Evolutionary conservation across 768 basidiomycete species (phyloP).

Genomic region (Phaeotremella skinneri): DNA sequence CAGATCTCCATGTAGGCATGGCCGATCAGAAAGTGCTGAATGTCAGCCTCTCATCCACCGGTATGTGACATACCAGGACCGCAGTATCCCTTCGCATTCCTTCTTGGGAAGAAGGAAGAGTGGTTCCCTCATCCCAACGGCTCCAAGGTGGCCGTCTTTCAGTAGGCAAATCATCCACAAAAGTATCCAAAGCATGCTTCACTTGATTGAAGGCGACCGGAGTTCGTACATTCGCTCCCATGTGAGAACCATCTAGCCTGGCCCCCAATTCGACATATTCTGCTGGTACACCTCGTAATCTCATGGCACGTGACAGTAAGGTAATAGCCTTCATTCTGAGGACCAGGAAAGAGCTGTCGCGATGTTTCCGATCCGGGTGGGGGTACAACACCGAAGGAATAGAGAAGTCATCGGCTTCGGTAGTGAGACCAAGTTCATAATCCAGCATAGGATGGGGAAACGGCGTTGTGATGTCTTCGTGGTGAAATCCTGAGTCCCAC

Average conservation of each 20-base stretch:
- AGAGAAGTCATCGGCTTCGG: neutral
- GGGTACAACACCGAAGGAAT: neutral
- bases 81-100: constrained; percentile 2
- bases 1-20: constrained; percentile 14
- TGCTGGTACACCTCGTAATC: neutral
- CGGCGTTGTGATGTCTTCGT: constrained; percentile 27
- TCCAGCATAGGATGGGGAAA: constrained; percentile 20
- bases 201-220: constrained; percentile 9
- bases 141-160: constrained; percentile 10
- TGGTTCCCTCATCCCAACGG: constrained; percentile 15
- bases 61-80: constrained; percentile 13
- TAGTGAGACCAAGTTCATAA: constrained; percentile 13
- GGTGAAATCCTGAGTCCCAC: constrained; percentile 24
- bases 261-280: neutral
- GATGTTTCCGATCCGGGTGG: neutral
- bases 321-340: constrained; percentile 7
- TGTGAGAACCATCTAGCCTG: neutral
- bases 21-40: constrained; percentile 18
- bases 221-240: neutral
- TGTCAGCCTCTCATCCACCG: neutral
- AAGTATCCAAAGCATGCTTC: constrained; percentile 5
- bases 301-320: neutral
- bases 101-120: neutral
- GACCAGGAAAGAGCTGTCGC: constrained; percentile 1
- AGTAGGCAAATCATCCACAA: constrained; percentile 3